Evolutionary conservation across 345 rosid species (phyloP), one percentile per base, ranked within the genome.

Genomic region (Sisymbrium altissimum): DNA sequence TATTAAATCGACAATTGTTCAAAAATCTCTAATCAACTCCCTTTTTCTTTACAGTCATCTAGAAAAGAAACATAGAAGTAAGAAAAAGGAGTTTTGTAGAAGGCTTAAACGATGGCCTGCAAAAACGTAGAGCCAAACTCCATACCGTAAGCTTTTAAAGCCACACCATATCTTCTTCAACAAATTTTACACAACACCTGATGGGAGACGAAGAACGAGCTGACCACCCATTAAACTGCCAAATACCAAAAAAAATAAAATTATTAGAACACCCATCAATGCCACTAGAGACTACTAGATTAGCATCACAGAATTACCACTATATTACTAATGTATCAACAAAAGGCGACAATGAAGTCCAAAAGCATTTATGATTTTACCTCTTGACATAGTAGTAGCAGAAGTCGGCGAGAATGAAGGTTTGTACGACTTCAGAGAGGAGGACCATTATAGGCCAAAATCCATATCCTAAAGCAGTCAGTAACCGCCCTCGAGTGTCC

Each of bases 381-480:
- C 98, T 92, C 75, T 86, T 84, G 21, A 92, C 85, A 71, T 90
- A 90, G 79, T 93, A 93, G 83, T 93, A 90, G 80, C 97, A 90
- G 48, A 90, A 93, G 75, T 93, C 98, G 0, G 97, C 97, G 38
- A 93, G 84, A 66, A 93, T 90, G 81, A 87, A 93, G 21, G 98
- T 93, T 83, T 90, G 98, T 48, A 93, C 78, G 56, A 90, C 83
- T 83, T 93, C 97, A 10, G 97, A 88, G 60, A 93, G 76, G 9
- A 92, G 91, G 40, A 93, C 96, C 87, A 93, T 80, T 19, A 86
- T 81, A 39, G 98, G 98, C 98, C 97, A 93, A 41, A 90, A 78
- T 11, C 97, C 98, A 46, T 88, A 83, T 27, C 96, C 98, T 81
- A 93, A 84, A 59, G 96, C 96, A 3, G 82, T 84, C 78, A 93